phyloP scores from a whole-genome alignment of 2,329 filamentous ascomycete genomes.

The Fusarium floridanum region DNA sequence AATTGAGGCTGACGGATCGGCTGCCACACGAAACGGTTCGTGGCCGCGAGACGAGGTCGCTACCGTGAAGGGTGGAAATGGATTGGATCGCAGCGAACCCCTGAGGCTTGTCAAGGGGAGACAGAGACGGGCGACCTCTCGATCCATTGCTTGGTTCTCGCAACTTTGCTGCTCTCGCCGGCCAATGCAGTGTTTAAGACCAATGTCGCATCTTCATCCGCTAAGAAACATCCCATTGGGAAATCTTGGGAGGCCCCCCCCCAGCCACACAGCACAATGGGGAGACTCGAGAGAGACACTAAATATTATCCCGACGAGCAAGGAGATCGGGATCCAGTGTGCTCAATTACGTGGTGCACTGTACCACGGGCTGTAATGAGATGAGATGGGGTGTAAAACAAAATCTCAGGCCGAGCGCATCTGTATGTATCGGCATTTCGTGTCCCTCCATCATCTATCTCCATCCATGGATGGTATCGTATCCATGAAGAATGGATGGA shows the following conservation, averaged over 20 bases:
- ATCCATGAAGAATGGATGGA: neutral
- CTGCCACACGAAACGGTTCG: conserved; percentile 40
- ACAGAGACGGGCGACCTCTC: conserved; percentile 1
- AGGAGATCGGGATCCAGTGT: neutral
- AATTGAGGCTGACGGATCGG: conserved; percentile 40
- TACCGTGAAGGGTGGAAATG: conserved; percentile 15
- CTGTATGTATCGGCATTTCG: conserved; percentile 11
- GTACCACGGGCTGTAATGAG: conserved; percentile 2
- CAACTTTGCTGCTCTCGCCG: conserved; percentile 10
- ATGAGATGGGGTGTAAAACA: neutral
- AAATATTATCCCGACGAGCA: conserved; percentile 15
- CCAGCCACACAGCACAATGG: conserved; percentile 3
- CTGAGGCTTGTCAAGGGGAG: conserved; percentile 23
- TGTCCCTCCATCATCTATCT: neutral
- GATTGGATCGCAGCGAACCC: conserved; percentile 35
- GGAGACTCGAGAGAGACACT: conserved; percentile 26
- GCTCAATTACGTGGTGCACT: neutral
- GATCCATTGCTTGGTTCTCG: conserved; percentile 3
- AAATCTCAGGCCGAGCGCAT: conserved; percentile 3
- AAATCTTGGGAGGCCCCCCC: neutral
- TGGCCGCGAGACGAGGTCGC: conserved; percentile 26
- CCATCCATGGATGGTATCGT: neutral
- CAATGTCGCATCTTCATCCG: conserved; percentile 35
- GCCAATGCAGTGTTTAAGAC: conserved; percentile 36
- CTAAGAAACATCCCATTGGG: conserved; percentile 22